Base-by-base conservation (phyloP, 257 asterid species). In the Nicotiana attenuata region DNA sequence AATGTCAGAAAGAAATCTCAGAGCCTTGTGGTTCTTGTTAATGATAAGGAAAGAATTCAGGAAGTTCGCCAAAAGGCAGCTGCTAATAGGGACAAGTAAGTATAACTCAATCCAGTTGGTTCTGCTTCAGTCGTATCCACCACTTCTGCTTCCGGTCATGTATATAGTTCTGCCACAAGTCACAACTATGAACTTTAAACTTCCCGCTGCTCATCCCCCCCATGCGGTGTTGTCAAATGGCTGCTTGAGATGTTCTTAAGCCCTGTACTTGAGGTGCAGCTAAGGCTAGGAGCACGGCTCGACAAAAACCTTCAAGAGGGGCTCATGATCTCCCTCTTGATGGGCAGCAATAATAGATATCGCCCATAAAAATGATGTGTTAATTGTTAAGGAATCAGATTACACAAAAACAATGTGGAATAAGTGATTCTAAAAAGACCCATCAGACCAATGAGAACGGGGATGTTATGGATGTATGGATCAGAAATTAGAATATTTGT, bases 41-140 rank as follows among this genome's bases (percentile, higher is more conserved):
- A 96, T 89, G 99, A 96, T 84, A 96, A 96, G 88, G 99, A 94
- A 80, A 90, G 97, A 87, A 94, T 96, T 88, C 96, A 91, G 87
- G 99, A 96, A 93, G 98, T 90, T 85, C 97, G 99, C 69, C 93
- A 91, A 83, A 96, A 96, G 92, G 98, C 99, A 86, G 97, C 98
- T 78, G 83, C 95, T 55, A 96, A 91, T 80, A 87, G 93, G 87
- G 99, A 94, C 82, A 96, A 93, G 99, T 96, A 91, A 84, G 99
- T 84, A n/a, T 45, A 17, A 53, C 65, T 35, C 47, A 71, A 9
- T 66, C 15, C 41, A 53, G 67, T 22, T 83, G 59, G 67, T 63
- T 45, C 35, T 73, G 60, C 61, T 73, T 24, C 78, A 69, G n/a
- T 41, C 59, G 47, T 41, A 68, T 35, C 19, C 55, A n/a, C 10